Conservation (phyloP, 1,284 basidiomycete genomes). For the Somion occarium region DNA sequence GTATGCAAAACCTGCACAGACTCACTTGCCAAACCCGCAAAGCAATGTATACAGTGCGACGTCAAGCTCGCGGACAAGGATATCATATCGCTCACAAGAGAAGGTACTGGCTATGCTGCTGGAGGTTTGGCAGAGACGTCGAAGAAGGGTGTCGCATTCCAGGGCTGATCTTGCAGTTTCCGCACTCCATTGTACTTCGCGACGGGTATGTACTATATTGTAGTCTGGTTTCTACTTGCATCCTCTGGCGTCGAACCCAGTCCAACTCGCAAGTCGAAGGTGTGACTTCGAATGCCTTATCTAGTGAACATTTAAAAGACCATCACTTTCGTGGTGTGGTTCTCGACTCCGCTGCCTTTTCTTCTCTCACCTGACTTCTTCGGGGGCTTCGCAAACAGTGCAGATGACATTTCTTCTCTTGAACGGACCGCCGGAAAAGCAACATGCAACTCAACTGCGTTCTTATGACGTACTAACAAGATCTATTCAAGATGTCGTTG, state of each 20-base stretch:
- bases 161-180: constrained; percentile 58
- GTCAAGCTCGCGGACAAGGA: constrained; percentile 55
- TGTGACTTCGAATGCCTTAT: too few relatives aligned
- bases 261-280: too few relatives aligned
- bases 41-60: constrained; percentile 84
- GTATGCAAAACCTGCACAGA: constrained; percentile 85
- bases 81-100: constrained; percentile 72
- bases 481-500: too few relatives aligned
- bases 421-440: neutral
- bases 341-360: neutral
- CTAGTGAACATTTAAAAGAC: too few relatives aligned
- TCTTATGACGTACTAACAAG: neutral
- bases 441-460: neutral
- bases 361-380: neutral
- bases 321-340: neutral
- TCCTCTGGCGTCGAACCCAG: too few relatives aligned
- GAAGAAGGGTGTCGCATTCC: constrained; percentile 71
- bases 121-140: constrained; percentile 86
- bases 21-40: constrained; percentile 67
- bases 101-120: constrained; percentile 90
- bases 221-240: too few relatives aligned
- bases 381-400: neutral
- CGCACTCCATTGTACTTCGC: neutral
- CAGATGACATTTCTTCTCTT: neutral
- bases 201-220: too few relatives aligned